These are phyloP conservation scores for Camelina laxa DNA, from an alignment of 345 rosid species.

Conservation along the genomic window DNA sequence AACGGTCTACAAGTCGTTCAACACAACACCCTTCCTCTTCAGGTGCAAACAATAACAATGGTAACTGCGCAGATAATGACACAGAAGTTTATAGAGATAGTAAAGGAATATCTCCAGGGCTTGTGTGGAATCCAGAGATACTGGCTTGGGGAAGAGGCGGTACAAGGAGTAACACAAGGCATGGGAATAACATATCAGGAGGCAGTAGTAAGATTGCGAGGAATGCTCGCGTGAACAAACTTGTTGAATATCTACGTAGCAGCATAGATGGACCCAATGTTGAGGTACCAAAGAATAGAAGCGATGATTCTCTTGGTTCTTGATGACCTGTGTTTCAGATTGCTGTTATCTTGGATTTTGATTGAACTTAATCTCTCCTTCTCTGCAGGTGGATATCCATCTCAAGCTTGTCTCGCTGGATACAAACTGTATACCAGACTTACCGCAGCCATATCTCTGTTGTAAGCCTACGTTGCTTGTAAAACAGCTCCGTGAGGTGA, in stretches of 20 bases:
- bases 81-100: constrained; percentile 61
- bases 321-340: not conserved
- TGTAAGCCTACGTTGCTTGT: constrained; percentile 73
- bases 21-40: constrained; percentile 71
- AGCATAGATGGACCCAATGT: constrained; percentile 62
- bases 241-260: constrained; percentile 74
- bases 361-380: constrained; percentile 6
- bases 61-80: constrained; percentile 63
- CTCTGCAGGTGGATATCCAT: constrained; percentile 67
- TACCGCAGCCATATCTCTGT: constrained; percentile 80
- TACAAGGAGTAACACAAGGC: constrained; percentile 87
- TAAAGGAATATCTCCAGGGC: constrained; percentile 80
- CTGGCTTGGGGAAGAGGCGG: constrained; percentile 99
- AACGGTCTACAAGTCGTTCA: constrained; percentile 54
- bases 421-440: constrained; percentile 55
- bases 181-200: constrained; percentile 64
- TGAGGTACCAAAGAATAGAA: constrained; percentile 59
- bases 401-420: constrained; percentile 81
- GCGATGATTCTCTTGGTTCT: constrained; percentile 23
- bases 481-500: constrained; percentile 83
- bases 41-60: constrained; percentile 59
- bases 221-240: constrained; percentile 67
- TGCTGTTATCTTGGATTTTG: constrained; percentile 6
- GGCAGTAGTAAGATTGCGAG: constrained; percentile 66
- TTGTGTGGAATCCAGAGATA: constrained; percentile 77